Percentiles rank a stretch among this genome's conserved stretches.
These are phyloP conservation scores for Hypoxylon rubiginosum DNA, from an alignment of 2,329 filamentous ascomycete genomes.

Conservation along the genomic window DNA sequence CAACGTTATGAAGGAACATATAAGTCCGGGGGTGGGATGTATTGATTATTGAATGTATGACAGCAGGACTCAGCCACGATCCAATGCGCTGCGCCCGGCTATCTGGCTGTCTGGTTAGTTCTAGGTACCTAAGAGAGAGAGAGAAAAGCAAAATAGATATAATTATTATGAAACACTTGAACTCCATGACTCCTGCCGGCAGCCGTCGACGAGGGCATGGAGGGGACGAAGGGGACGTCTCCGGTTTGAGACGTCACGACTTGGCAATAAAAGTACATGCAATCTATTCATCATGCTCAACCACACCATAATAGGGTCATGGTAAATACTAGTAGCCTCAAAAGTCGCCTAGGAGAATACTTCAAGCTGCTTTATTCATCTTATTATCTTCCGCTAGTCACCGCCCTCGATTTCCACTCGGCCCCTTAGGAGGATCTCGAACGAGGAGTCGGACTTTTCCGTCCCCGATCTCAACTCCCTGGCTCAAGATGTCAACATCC, in stretches of 20 bases:
- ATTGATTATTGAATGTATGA: constrained; percentile 5
- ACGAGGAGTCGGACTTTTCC: constrained; percentile 76
- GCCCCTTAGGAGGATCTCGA: constrained; percentile 70
- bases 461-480: constrained; percentile 76
- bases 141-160: too few species aligned
- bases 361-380: constrained; percentile 44
- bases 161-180: not conserved
- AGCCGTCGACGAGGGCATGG: too few species aligned
- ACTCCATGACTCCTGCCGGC: too few species aligned
- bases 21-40: not conserved
- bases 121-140: not conserved
- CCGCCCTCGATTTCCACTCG: constrained; percentile 63
- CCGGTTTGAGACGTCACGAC: constrained; percentile 25
- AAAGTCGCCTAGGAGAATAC: constrained; percentile 27
- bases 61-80: constrained; percentile 31
- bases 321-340: constrained; percentile 6
- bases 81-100: constrained; percentile 19
- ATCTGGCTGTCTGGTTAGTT: constrained; percentile 8
- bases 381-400: constrained; percentile 47
- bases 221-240: too few species aligned
- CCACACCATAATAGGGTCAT: not conserved
- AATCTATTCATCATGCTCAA: not conserved
- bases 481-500: constrained; percentile 70
- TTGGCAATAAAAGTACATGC: constrained; percentile 8
- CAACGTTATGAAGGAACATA: not conserved